Conservation (phyloP, 768 basidiomycete species). For the Termitomyces bulborhizus region DNA sequence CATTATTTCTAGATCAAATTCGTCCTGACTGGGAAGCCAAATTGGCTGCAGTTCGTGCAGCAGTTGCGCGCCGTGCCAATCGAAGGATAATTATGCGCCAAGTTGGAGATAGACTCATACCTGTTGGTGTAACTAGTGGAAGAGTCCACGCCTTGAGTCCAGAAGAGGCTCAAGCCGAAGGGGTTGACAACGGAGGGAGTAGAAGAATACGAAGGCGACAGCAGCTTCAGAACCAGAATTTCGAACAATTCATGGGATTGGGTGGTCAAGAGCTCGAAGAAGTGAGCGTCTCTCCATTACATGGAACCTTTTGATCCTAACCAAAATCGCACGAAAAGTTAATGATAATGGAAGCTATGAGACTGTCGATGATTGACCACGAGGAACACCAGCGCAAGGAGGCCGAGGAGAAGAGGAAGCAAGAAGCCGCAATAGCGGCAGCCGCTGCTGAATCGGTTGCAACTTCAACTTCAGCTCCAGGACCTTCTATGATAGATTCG, state of each 20-base stretch:
- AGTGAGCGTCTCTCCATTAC: constrained; percentile 37
- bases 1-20: constrained; percentile 68
- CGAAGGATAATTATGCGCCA: constrained; percentile 97
- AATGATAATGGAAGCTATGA: constrained; percentile 99
- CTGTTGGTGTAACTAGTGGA: constrained; percentile 92
- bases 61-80: constrained; percentile 94
- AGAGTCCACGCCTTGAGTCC: constrained; percentile 65
- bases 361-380: constrained; percentile 88
- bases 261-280: constrained; percentile 91
- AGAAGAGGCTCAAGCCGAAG: constrained; percentile 45
- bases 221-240: constrained; percentile 43
- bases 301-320: neutral
- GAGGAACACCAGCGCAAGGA: constrained; percentile 87
- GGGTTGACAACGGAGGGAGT: constrained; percentile 29
- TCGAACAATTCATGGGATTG: constrained; percentile 68
- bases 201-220: constrained; percentile 57
- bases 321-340: constrained; percentile 41
- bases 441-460: constrained; percentile 22
- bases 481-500: constrained; percentile 26
- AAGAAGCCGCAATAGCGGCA: constrained; percentile 22
- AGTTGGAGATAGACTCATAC: constrained; percentile 94
- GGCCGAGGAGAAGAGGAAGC: constrained; percentile 60
- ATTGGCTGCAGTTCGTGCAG: constrained; percentile 87
- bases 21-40: constrained; percentile 98
- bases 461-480: constrained; percentile 21